phyloP scores from a whole-genome alignment of 345 rosid genomes.

The Melaleuca quinquenervia region DNA sequence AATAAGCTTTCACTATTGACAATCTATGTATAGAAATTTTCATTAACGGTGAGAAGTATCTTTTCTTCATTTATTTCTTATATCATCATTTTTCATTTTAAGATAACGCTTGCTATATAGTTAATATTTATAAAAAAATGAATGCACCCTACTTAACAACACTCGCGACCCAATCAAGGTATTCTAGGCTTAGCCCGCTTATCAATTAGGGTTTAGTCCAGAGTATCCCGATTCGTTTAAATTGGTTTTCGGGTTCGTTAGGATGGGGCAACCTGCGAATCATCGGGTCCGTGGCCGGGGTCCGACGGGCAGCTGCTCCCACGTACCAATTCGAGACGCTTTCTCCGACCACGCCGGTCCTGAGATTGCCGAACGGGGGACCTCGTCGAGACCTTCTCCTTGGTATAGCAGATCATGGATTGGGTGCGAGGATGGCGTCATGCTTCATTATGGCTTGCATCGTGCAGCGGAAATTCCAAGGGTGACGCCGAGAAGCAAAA shows the following conservation, averaged over 20 bases:
- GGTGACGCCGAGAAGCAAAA: not conserved
- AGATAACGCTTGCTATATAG: not conserved
- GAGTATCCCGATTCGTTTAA: not conserved
- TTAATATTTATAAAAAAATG: not conserved
- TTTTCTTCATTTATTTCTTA: rapidly evolving
- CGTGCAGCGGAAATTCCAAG: not conserved
- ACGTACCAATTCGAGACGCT: not conserved
- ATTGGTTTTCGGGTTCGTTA: not conserved
- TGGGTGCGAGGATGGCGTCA: not conserved
- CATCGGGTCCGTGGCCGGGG: rapidly evolving
- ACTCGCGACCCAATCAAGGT: not conserved
- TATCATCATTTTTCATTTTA: not conserved
- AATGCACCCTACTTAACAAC: not conserved
- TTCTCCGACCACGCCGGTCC: not conserved
- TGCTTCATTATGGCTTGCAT: not conserved
- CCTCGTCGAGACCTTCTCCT: not conserved
- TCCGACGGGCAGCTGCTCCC: not conserved
- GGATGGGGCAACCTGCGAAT: rapidly evolving
- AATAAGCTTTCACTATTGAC: not conserved
- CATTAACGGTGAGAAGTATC: rapidly evolving
- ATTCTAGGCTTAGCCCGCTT: not conserved
- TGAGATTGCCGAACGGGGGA: not conserved
- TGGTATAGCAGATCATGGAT: not conserved
- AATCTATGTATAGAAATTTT: not conserved
- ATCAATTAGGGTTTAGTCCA: not conserved